phyloP scores from a whole-genome alignment of 2,329 filamentous ascomycete genomes.

The Colletotrichum viniferum region DNA sequence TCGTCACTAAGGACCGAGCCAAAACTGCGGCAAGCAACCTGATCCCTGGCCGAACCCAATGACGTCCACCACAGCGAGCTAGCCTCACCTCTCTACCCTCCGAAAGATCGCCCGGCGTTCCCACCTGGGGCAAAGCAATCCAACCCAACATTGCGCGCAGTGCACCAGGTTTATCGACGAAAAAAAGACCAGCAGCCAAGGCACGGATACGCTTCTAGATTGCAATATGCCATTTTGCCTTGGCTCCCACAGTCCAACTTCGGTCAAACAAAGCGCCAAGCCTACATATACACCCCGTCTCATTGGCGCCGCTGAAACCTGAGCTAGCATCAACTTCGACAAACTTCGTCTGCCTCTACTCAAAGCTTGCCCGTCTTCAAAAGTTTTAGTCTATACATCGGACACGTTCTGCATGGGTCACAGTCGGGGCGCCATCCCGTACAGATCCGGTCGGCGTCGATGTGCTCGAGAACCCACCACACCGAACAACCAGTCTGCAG shows the following conservation, averaged over 20 bases:
- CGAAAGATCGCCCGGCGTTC: background rate
- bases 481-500: background rate
- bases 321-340: background rate
- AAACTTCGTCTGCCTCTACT: background rate
- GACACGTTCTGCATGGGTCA: background rate
- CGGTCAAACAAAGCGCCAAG: background rate
- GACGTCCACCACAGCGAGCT: background rate
- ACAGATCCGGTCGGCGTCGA: background rate
- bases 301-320: constrained; percentile 2
- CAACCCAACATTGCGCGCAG: background rate
- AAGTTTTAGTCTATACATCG: background rate
- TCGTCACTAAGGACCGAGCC: background rate
- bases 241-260: background rate
- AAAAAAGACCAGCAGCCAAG: background rate
- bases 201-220: background rate
- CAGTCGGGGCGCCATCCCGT: background rate
- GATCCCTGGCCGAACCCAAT: background rate
- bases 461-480: background rate
- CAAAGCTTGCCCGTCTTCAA: background rate
- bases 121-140: background rate
- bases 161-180: background rate
- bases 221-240: background rate
- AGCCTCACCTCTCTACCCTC: background rate
- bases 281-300: background rate
- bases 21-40: background rate